Evolutionary conservation across 805 yeast genomes (phyloP).

Genomic region (Monosporozyma yasuniensis): DNA sequence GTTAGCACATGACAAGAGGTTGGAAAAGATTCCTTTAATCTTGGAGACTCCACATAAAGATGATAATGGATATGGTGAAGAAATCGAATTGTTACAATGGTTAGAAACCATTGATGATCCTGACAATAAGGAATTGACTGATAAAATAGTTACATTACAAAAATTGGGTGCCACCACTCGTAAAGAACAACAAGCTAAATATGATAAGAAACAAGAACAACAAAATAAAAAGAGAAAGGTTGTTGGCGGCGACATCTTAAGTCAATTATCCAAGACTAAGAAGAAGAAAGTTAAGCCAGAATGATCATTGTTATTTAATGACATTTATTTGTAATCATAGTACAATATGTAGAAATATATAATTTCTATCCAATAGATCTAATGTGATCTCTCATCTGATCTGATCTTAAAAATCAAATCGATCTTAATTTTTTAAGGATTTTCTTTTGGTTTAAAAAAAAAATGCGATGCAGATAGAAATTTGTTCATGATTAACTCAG

Average conservation of each 20-base stretch:
- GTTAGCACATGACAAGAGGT: conserved; percentile 56
- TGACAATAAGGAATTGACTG: conserved; percentile 43
- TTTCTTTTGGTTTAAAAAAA: background rate
- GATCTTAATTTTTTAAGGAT: background rate
- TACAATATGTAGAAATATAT: background rate
- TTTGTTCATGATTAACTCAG: background rate
- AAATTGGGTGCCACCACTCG: conserved; percentile 61
- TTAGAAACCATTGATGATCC: conserved; percentile 32
- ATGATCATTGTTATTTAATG: background rate
- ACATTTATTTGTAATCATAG: background rate
- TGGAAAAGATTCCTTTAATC: conserved; percentile 65
- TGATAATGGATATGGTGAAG: conserved; percentile 66
- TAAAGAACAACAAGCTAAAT: conserved; percentile 56
- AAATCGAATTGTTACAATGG: conserved; percentile 78
- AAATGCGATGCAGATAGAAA: background rate
- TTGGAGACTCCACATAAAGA: conserved; percentile 70
- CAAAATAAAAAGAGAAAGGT: conserved; percentile 12
- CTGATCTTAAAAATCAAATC: background rate
- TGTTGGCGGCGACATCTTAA: conserved; percentile 12
- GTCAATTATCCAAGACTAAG: conserved; percentile 12
- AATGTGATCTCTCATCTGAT: background rate
- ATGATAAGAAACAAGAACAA: conserved; percentile 40
- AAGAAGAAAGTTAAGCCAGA: conserved; percentile 2
- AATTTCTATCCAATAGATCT: background rate
- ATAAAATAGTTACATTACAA: conserved; percentile 41